Base-by-base conservation (phyloP, 371 early-diverging fungal species). In the Mortierella sp. region DNA sequence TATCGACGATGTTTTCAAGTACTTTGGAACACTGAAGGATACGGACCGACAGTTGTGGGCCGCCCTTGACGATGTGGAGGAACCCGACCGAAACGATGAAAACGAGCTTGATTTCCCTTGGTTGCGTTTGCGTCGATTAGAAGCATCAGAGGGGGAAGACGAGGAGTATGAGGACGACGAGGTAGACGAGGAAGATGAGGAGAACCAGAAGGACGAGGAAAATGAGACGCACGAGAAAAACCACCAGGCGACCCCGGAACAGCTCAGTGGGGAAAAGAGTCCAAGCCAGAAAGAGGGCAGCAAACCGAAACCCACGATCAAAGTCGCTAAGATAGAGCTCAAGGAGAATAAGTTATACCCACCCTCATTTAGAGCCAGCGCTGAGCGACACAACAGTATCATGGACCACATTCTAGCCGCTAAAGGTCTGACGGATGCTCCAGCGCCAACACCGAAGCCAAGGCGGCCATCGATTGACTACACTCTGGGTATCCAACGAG, bases 1-100 rank as follows among this genome's bases (percentile, higher is more conserved):
- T 23, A n/a, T 61, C 37, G 72, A 62, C 11, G 72, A 72, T 32
- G 63, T 72, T 23, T 23, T 72, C 24, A 51, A 52, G 19, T 57
- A 61, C 31, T 72, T 66, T 66, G 66, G 67, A 2, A 56, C 49
- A 19, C 41, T 72, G n/a, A 21, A 72, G 15, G 56, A 60, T 9
- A 55, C 54, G 39, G 60, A 64, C 47, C 30, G 28, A 42, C 42
- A 37, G 23, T 27, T 70, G 17, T 70, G 70, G 70, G 44, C 39
- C 3, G 12, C 30, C 32, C 32, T 72, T 17, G 72, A 72, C 23
- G n/a, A n/a, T n/a, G n/a, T n/a, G n/a, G n/a, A n/a, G n/a, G n/a
- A n/a, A n/a, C n/a, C n/a, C n/a, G n/a, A n/a, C n/a, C n/a, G n/a
- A n/a, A n/a, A n/a, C n/a, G n/a, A n/a, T n/a, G n/a, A n/a, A n/a